phyloP scores from a whole-genome alignment of 805 yeast genomes.

The Metschnikowia matae region DNA sequence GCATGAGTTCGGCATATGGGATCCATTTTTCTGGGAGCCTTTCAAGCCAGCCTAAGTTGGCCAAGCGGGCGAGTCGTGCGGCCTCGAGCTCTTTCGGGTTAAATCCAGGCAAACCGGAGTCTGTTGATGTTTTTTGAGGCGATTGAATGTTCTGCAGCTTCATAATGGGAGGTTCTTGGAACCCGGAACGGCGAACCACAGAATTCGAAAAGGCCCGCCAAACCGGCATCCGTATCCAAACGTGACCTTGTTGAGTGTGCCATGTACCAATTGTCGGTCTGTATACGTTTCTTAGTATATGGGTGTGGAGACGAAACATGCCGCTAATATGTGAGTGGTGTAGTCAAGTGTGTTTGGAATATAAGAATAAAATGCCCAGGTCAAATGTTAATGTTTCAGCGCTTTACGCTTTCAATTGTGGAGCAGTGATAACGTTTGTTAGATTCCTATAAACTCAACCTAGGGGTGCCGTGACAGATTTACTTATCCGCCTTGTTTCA shows the following conservation, averaged over 20 bases:
- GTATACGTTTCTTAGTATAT: background rate
- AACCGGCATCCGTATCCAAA: background rate
- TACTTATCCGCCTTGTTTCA: too few relatives aligned
- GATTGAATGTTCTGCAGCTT: background rate
- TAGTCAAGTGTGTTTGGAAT: background rate
- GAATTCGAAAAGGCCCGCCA: conserved; percentile 1
- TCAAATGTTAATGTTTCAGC: too few relatives aligned
- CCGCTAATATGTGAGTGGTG: background rate
- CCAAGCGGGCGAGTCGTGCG: conserved; percentile 50
- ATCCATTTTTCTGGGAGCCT: conserved; percentile 68
- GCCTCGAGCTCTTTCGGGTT: conserved; percentile 40
- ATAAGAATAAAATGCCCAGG: background rate
- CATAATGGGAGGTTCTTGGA: conserved; percentile 12
- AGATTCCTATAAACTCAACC: too few relatives aligned
- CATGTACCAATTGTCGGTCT: background rate
- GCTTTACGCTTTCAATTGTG: too few relatives aligned
- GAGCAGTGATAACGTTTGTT: too few relatives aligned
- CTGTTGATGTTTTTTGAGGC: background rate
- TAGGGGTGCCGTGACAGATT: too few relatives aligned
- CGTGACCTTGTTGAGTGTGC: background rate
- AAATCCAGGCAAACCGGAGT: background rate
- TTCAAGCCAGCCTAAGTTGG: conserved; percentile 44
- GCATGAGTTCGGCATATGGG: conserved; percentile 89
- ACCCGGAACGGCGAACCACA: conserved; percentile 2
- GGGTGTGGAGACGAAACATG: conserved; percentile 1